Evolutionary conservation across 768 basidiomycete genomes (phyloP), one percentile per base, ranked within the genome.

Genomic region (Trametes villosa): DNA sequence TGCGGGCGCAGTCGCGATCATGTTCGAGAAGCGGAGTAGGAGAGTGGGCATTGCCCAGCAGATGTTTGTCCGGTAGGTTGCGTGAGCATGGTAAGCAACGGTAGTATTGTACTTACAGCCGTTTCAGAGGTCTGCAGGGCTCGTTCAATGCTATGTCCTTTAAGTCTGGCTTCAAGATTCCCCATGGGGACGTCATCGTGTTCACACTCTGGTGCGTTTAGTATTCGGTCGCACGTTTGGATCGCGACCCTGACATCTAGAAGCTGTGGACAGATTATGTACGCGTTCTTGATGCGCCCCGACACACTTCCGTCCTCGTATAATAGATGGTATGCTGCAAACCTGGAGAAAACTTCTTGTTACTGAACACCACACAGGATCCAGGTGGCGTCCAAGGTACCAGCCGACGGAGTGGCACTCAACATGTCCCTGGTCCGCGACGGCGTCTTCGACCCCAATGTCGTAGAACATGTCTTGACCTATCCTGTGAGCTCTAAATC

Each of bases 231-330:
- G 22, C 1, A 24, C 38, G 22, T 3, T 38, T 26, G 58, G 59
- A 17, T 57, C 26, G 12, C 36, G 27, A 24, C 34, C 18, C 22
- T 36, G n/a, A 12, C 18, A n/a, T 24, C 29, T 18, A 2, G 4
- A 22, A 92, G 91, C 17, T 95, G 87, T 66, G 88, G 86, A 3
- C 94, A 96, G 73, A 96, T 98, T 71, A 75, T 94, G 71, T 95
- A 92, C 69, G 87, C 80, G 3, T 90, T 86, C 68, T 76, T 94
- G 29, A 70, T 92, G 36, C 81, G 89, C 40, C 94, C 92, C 18
- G 92, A 95, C 59, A 94, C 93, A 4, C 83, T 96, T 24, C 86
- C 92, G n/a, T 76, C 76, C 48, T 88, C 89, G 15, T 96, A 96
- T 67, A 80, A 77, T 24, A 72, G 71, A 40, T 96, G 94, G 94